A percentile compares a stretch with the other conserved stretches of the same genome.
These are phyloP conservation scores for Tricholoma bakamatsutake DNA, from an alignment of 768 basidiomycete genomes.

Conservation along the genomic window DNA sequence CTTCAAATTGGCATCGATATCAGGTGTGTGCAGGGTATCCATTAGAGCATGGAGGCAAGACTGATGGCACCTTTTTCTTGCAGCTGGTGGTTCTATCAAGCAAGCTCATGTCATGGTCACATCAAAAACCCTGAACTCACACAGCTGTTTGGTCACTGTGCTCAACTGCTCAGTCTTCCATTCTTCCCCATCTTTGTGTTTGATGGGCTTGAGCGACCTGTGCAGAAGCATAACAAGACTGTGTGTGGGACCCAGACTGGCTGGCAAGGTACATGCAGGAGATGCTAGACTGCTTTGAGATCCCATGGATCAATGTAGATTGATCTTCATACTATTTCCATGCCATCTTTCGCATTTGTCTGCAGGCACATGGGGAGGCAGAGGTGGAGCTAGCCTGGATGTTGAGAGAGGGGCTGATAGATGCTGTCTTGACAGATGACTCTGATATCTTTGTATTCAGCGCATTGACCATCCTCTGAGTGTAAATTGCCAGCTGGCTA, in stretches of 20 bases:
- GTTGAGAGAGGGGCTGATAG: neutral
- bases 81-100: constrained; percentile 9
- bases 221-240: too few relatives aligned
- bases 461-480: neutral
- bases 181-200: too few relatives aligned
- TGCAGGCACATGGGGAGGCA: neutral
- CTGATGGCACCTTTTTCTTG: neutral
- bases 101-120: constrained; percentile 3
- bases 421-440: neutral
- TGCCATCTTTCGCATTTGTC: neutral
- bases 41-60: too few relatives aligned
- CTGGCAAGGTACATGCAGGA: constrained; percentile 31
- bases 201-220: too few relatives aligned
- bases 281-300: constrained; percentile 14
- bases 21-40: neutral
- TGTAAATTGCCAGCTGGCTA: neutral
- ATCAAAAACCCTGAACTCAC: too few relatives aligned
- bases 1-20: constrained; percentile 11
- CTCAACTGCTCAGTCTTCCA: too few relatives aligned
- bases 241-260: too few relatives aligned
- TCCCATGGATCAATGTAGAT: neutral
- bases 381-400: neutral
- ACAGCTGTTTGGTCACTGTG: too few relatives aligned
- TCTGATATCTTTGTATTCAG: neutral
- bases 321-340: neutral